phyloP scores from a whole-genome alignment of 129 eudicot species.

The Rutidosis leptorrhynchoides region DNA sequence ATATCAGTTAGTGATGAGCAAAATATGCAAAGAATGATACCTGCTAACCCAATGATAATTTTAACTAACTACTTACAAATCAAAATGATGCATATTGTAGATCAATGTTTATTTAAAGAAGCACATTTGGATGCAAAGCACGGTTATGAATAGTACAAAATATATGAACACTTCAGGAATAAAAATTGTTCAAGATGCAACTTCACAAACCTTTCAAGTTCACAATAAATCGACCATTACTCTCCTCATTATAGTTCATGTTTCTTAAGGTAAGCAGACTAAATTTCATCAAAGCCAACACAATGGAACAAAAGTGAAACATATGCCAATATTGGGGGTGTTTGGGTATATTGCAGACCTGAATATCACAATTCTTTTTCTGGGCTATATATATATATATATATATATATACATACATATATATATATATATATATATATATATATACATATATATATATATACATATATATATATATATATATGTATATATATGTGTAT shows the following conservation, averaged over 20 bases:
- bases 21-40: neutral
- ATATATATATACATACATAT: too few relatives aligned
- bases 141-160: neutral
- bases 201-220: neutral
- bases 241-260: neutral
- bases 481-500: too few relatives aligned
- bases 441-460: too few relatives aligned
- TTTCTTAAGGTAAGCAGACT: neutral
- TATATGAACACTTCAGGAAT: neutral
- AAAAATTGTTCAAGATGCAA: neutral
- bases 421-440: too few relatives aligned
- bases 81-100: neutral
- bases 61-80: neutral
- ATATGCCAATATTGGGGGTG: neutral
- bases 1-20: neutral
- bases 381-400: too few relatives aligned
- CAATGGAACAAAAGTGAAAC: neutral
- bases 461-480: too few relatives aligned
- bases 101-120: neutral
- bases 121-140: neutral
- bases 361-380: neutral
- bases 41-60: neutral
- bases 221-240: neutral
- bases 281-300: neutral
- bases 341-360: neutral